Base-by-base conservation (phyloP, 2,329 filamentous ascomycete genomes). In the Penicillium sp. region DNA sequence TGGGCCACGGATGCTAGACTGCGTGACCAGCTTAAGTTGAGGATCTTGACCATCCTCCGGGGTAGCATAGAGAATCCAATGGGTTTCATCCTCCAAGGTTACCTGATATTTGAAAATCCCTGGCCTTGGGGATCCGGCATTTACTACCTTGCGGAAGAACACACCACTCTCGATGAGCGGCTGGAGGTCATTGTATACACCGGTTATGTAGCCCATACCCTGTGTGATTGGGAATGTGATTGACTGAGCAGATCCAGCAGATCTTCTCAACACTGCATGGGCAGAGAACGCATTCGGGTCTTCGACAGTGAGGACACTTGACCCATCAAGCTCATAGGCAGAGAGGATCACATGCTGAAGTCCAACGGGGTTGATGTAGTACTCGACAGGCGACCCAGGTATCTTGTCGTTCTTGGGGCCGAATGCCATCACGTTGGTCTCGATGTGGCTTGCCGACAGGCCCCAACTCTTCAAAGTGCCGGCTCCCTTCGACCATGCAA, bases 131-230 rank as follows among this genome's bases (percentile, higher is more conserved):
- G 80, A 74, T 5, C 77, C 76, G n/a, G 77, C 78, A 37, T 76
- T 76, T 4, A 77, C 77, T 48, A 97, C 79, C 19, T 82, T 86
- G 56, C 82, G 81, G 78, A 93, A 96, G 58, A 88, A 89, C 1
- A 95, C 83, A 1, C 86, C 87, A 22, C 87, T 89, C 65, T 93
- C 87, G 44, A 98, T 81, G 4, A 87, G 69, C 0, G 93, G 93
- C 8, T 85, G 87, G 0, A 86, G 81, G 29, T 86, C 85, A 53
- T 81, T 81, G 74, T 93, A 98, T 19, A 89, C 74, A 0, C 82
- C 93, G 4, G 93, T 97, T 19, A 96, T 80, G 66, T 92, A 96
- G 0, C 86, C 88, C 86, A 96, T 95, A 11, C 95, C 95, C 70
- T 98, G 93, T 0, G 96, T 86, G 8, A 97, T 71, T 0, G 93